Evolutionary conservation across 2,329 filamentous ascomycete genomes (phyloP).

Genomic region (Penicillium sp.): DNA sequence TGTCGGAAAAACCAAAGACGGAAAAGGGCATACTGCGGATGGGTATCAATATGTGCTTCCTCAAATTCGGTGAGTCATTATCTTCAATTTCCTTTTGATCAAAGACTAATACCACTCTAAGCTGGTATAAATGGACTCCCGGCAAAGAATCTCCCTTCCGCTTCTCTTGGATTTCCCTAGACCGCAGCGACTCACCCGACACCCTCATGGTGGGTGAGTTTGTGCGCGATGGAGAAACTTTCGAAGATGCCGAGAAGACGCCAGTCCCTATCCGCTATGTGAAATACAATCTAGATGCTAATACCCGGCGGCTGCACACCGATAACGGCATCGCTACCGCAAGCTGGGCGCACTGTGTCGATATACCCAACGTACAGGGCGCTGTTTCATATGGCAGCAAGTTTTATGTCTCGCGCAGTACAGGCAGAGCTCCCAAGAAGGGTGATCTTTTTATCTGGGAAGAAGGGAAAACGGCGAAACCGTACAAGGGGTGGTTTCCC

Average conservation of each 20-base stretch:
- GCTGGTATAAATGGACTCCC: constrained; percentile 11
- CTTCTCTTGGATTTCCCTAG: constrained; percentile 38
- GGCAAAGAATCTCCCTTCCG: constrained; percentile 28
- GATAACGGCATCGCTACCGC: constrained; percentile 19
- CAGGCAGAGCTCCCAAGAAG: constrained; percentile 21
- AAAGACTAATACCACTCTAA: neutral
- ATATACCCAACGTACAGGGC: constrained; percentile 36
- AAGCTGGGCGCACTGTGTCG: constrained; percentile 34
- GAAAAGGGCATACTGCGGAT: constrained; percentile 31
- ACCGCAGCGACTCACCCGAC: constrained; percentile 33
- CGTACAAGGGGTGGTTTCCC: constrained; percentile 20
- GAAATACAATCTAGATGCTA: constrained; percentile 32
- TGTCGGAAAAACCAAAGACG: constrained; percentile 29
- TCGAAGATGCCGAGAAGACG: constrained; percentile 4
- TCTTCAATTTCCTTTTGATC: neutral
- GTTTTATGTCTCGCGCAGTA: constrained; percentile 37
- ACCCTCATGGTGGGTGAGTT: constrained; percentile 38
- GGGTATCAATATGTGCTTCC: constrained; percentile 37
- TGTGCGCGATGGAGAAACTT: constrained; percentile 20
- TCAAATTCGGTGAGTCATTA: constrained; percentile 29
- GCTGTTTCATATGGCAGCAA: constrained; percentile 31
- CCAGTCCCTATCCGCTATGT: constrained; percentile 28
- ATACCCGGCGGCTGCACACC: constrained; percentile 26
- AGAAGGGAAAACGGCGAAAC: constrained; percentile 24
- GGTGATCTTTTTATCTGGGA: constrained; percentile 37